Evolutionary conservation across 495 filamentous ascomycete species (phyloP).

Genomic region (Penicillium egyptiacum): DNA sequence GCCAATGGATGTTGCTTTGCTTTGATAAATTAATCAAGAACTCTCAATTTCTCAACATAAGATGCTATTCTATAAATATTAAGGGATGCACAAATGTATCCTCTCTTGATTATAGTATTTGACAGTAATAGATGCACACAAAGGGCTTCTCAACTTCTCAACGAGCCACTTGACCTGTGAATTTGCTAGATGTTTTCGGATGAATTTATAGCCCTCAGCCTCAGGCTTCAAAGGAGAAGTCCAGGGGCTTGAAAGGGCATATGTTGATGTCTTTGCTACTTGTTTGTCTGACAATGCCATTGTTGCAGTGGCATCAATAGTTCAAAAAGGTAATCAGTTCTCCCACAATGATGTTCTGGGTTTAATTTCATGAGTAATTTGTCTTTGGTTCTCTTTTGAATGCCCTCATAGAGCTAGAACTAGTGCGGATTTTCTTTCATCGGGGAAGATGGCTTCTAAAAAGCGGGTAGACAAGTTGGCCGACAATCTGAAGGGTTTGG

Average conservation of each 20-base stretch:
- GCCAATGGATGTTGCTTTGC: not conserved
- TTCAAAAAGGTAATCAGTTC: not conserved
- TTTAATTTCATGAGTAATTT: not conserved
- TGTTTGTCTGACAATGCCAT: conserved; percentile 4
- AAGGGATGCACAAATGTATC: not conserved
- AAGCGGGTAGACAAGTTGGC: conserved; percentile 18
- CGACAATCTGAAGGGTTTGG: conserved; percentile 39
- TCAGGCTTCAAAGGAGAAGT: not conserved
- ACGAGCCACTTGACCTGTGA: not conserved
- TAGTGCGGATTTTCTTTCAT: not conserved
- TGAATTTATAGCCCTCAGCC: not conserved
- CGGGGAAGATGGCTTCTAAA: not conserved
- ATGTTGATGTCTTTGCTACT: not conserved
- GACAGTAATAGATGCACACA: not conserved
- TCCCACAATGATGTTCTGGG: not conserved
- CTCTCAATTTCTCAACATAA: not conserved
- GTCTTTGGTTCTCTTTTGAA: not conserved
- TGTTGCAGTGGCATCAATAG: not conserved
- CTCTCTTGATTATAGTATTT: not conserved
- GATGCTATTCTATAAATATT: not conserved
- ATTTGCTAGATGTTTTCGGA: not conserved
- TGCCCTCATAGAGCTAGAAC: not conserved
- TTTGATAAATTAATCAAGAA: not conserved
- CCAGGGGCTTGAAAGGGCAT: not conserved
- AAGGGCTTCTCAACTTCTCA: not conserved